Conservation (phyloP, 2,329 filamentous ascomycete genomes). For the Botrytis deweyae region DNA sequence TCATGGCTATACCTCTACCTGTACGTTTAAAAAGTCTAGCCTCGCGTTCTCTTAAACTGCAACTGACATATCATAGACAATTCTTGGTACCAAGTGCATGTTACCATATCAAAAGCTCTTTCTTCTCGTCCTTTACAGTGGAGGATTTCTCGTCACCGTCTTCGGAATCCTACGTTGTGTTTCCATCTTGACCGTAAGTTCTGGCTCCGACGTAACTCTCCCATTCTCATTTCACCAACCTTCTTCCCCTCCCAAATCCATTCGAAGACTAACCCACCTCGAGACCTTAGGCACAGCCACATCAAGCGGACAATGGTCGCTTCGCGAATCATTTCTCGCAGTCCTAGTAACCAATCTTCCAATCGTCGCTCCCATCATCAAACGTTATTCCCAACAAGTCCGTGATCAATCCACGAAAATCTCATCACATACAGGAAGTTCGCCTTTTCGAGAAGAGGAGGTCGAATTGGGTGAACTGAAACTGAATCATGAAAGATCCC, state of each 20-base stretch:
- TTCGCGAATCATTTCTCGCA: constrained; percentile 15
- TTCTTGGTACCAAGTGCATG: neutral
- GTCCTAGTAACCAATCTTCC: constrained; percentile 12
- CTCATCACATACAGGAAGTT: neutral
- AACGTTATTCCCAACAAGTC: neutral
- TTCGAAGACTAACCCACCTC: neutral
- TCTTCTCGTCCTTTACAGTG: constrained; percentile 12
- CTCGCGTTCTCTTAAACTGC: neutral
- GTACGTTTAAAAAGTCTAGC: neutral
- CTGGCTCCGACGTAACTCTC: neutral
- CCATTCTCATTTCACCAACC: neutral
- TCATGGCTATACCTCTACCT: constrained; percentile 12
- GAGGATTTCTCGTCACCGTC: constrained; percentile 8
- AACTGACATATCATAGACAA: neutral
- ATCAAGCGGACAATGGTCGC: neutral
- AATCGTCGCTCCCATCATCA: constrained; percentile 4
- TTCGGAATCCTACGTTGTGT: constrained; percentile 8
- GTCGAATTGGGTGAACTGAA: neutral
- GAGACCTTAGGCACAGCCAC: neutral
- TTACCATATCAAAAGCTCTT: constrained; percentile 9
- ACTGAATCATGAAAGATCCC: neutral
- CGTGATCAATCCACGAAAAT: constrained; percentile 1
- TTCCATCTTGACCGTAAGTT: constrained; percentile 7
- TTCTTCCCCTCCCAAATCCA: neutral
- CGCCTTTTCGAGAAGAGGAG: neutral